Base-by-base conservation (phyloP, 106 monocot species). In the Platanthera zijinensis region DNA sequence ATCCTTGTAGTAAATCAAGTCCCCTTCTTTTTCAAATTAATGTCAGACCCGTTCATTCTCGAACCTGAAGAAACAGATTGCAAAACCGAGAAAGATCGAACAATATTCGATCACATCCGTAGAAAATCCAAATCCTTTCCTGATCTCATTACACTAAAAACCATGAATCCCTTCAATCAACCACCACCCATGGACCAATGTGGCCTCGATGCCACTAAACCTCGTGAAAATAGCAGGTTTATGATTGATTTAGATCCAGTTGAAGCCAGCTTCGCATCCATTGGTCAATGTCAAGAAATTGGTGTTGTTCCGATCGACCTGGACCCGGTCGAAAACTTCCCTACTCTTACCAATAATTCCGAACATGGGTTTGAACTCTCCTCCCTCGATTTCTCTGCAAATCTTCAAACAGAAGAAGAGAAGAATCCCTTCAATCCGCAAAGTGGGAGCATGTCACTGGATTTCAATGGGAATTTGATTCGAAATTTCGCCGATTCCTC, bases 101-200 rank as follows among this genome's bases (percentile, higher is more conserved):
- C 75, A 3, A 86, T 91, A 62, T 97, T 97, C 67, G 82, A 91
- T 67, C 96, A 97, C 82, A 97, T 97, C 46, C 89, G 89, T 6
- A 83, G 86, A 66, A 97, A 97, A 82, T 93, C 96, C 13, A 91
- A 82, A 70, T 81, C 61, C 76, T 87, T 89, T 63, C 96, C 93
- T 22, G 71, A 78, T 54, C 73, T 87, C 3, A 1, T 83, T 56
- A 80, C 83, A 18, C 84, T 90, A 5, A 80, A 73, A 69, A 77
- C 84, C 51, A 93, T 84, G 81, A 79, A 80, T 79, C 72, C 57
- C 78, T 83, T 89, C 32, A 78, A 82, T 57, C 69, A 93, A 19
- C 83, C 91, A 4, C 18, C 78, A 53, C 69, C 59, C 28, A 32
- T 39, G 50, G 64, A 80, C 32, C 84, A 51, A 69, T 61, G 7